A percentile compares a stretch with the other conserved stretches of the same genome.
Evolutionary conservation across 345 rosid genomes (phyloP).

Genomic region (Litchi chinensis): DNA sequence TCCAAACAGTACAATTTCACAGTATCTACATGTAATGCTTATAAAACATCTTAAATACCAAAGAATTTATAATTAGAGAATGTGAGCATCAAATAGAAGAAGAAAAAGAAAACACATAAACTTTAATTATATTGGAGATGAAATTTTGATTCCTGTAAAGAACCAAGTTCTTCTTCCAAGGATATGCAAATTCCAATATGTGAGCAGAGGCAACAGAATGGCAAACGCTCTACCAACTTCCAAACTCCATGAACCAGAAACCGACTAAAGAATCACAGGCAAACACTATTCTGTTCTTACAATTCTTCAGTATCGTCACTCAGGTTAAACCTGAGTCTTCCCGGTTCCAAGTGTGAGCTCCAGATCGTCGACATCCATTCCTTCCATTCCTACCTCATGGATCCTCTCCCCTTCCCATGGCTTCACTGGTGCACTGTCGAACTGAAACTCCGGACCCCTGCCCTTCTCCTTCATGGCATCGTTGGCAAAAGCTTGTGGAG

Average conservation of each 20-base stretch:
- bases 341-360: conserved; percentile 92
- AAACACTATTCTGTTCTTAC: conserved; percentile 15
- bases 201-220: conserved; percentile 6
- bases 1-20: conserved; percentile 31
- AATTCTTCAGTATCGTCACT: conserved; percentile 16
- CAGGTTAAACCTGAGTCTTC: conserved; percentile 58
- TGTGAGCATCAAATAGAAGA: conserved; percentile 16
- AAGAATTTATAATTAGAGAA: conserved; percentile 24
- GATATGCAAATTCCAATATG: conserved; percentile 18
- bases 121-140: conserved; percentile 24
- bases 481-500: conserved; percentile 38
- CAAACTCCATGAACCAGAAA: conserved; percentile 20
- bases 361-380: conserved; percentile 43
- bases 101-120: conserved; percentile 8
- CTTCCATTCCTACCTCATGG: conserved; percentile 86
- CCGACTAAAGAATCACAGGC: neutral
- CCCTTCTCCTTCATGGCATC: conserved; percentile 57
- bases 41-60: conserved; percentile 24
- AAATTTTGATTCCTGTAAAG: conserved; percentile 30
- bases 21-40: conserved; percentile 61
- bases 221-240: conserved; percentile 12
- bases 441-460: conserved; percentile 72
- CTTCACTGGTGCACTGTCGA: conserved; percentile 74
- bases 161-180: conserved; percentile 25
- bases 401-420: conserved; percentile 99